phyloP scores from a whole-genome alignment of 2,329 filamentous ascomycete species.

The Scytalidium sp. region DNA sequence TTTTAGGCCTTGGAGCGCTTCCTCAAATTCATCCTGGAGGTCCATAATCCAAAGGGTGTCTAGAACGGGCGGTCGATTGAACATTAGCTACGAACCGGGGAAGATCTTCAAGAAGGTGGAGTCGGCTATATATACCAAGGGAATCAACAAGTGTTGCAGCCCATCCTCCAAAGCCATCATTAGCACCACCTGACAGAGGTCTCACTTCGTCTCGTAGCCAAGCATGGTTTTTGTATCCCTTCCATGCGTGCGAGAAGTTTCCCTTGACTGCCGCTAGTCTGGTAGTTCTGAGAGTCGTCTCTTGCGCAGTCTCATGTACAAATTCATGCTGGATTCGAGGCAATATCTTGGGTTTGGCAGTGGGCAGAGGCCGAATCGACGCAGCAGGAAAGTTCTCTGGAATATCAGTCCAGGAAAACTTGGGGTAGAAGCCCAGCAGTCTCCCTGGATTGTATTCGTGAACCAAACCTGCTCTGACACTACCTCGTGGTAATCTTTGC shows the following conservation, averaged over 20 bases:
- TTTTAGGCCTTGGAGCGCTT: conserved; percentile 64
- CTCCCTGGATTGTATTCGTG: too few relatives aligned
- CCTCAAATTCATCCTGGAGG: conserved; percentile 71
- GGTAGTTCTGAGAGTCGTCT: neutral
- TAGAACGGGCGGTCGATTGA: neutral
- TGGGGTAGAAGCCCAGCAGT: too few relatives aligned
- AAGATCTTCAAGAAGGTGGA: neutral
- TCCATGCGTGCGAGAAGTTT: conserved; percentile 53
- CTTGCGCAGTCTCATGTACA: neutral
- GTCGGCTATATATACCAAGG: conserved; percentile 30
- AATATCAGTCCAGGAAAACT: neutral
- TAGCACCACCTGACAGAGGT: conserved; percentile 62
- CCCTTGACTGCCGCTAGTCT: conserved; percentile 3
- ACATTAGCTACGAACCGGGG: neutral
- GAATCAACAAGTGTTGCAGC: conserved; percentile 79
- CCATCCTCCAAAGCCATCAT: conserved; percentile 85
- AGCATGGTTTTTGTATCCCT: conserved; percentile 72
- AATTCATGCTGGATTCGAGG: conserved; percentile 3
- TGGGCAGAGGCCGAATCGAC: conserved; percentile 1
- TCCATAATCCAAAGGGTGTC: conserved; percentile 86
- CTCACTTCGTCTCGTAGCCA: conserved; percentile 81
- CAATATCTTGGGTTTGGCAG: neutral
- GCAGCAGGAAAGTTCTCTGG: conserved; percentile 1
- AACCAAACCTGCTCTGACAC: too few relatives aligned
- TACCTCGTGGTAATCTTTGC: too few relatives aligned